Percentiles rank a stretch among this genome's conserved stretches.
phyloP scores from a whole-genome alignment of 1,139 yeast species.

The Pneumocystis oryctolagi region DNA sequence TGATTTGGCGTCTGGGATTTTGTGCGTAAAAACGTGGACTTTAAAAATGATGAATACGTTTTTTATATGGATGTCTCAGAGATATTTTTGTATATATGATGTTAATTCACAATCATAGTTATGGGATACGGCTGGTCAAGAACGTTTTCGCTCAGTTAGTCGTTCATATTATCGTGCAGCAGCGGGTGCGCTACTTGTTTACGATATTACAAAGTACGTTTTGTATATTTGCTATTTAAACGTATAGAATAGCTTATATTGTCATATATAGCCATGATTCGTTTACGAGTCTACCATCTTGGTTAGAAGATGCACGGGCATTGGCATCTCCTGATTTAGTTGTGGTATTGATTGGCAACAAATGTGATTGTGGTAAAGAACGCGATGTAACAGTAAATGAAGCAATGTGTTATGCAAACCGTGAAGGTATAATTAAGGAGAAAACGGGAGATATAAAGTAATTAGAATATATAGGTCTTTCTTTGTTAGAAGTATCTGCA shows the following conservation, averaged over 20 bases:
- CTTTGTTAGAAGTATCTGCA: constrained; percentile 33
- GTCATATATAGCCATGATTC: constrained; percentile 31
- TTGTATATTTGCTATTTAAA: neutral
- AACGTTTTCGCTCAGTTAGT: constrained; percentile 54
- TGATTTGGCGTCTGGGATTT: neutral
- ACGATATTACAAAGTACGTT: constrained; percentile 41
- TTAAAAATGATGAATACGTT: too few species aligned
- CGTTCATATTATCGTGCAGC: constrained; percentile 67
- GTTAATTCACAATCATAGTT: constrained; percentile 14
- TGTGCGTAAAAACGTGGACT: constrained; percentile 10
- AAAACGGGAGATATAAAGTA: constrained; percentile 17
- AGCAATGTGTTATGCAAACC: constrained; percentile 17
- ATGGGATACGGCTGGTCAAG: constrained; percentile 83
- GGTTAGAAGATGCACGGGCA: constrained; percentile 34
- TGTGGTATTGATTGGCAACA: constrained; percentile 37
- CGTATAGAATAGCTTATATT: too few species aligned
- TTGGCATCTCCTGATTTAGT: constrained; percentile 28
- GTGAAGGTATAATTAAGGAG: neutral
- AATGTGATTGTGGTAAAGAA: constrained; percentile 39
- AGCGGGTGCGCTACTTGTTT: constrained; percentile 67
- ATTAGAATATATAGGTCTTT: constrained; percentile 22
- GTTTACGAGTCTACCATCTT: constrained; percentile 35
- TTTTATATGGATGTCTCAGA: neutral
- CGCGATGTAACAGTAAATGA: constrained; percentile 35
- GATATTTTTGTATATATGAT: neutral